Conservation (phyloP, 495 filamentous ascomycete species). For the Talaromyces nanjingensis region DNA sequence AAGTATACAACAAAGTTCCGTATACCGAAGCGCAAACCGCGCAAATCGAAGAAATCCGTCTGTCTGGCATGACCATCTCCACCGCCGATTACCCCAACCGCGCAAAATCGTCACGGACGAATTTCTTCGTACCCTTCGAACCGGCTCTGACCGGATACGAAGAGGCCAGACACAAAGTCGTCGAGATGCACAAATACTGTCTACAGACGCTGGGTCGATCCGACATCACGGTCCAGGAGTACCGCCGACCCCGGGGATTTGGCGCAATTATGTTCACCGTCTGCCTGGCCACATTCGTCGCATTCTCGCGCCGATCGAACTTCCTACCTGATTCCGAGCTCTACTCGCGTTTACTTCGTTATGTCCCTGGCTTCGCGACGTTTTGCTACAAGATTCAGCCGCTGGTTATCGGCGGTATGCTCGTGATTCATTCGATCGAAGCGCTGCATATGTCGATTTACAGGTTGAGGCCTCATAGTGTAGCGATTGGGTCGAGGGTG, state of each 20-base stretch:
- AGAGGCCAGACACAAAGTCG: constrained; percentile 56
- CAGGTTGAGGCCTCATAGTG: constrained; percentile 48
- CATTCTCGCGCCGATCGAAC: constrained; percentile 39
- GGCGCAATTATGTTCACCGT: constrained; percentile 36
- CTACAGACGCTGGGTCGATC: constrained; percentile 45
- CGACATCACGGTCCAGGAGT: constrained; percentile 50
- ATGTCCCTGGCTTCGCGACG: constrained; percentile 41
- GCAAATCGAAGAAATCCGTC: constrained; percentile 51
- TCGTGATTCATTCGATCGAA: constrained; percentile 50
- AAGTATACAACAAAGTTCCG: constrained; percentile 49
- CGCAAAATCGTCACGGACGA: constrained; percentile 14
- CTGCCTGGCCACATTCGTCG: constrained; percentile 36
- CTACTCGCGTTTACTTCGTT: constrained; percentile 36
- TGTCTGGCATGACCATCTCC: constrained; percentile 48
- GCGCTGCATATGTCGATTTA: constrained; percentile 36
- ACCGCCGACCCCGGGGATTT: constrained; percentile 35
- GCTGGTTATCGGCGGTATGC: constrained; percentile 34
- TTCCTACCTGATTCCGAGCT: constrained; percentile 49
- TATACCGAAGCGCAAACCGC: constrained; percentile 40
- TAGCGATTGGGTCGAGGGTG: constrained; percentile 39
- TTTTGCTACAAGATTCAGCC: constrained; percentile 44
- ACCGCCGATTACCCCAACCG: constrained; percentile 9
- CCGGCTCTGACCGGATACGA: constrained; percentile 54
- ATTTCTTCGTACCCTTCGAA: constrained; percentile 50
- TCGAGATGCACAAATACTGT: constrained; percentile 61